Percentiles rank a stretch among this genome's conserved stretches.
These are phyloP conservation scores for Nakazawaea anatomiae DNA, from an alignment of 805 yeast genomes.

Conservation along the genomic window DNA sequence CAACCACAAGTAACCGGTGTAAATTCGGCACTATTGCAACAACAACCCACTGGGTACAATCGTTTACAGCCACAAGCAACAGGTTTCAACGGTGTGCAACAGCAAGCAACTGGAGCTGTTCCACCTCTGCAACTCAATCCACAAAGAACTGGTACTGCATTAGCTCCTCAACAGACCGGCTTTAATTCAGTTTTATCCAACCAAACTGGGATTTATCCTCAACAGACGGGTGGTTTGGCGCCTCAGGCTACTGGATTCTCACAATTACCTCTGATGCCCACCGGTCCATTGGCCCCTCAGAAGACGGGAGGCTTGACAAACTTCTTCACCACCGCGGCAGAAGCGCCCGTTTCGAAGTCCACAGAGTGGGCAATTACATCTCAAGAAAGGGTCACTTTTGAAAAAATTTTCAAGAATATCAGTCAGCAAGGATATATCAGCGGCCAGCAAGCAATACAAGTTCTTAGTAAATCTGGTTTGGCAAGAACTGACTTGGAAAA, in stretches of 20 bases:
- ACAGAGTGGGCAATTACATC: constrained; percentile 74
- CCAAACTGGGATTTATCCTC: constrained; percentile 13
- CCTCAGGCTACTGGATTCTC: constrained; percentile 23
- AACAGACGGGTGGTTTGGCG: constrained; percentile 17
- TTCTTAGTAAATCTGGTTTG: constrained; percentile 89
- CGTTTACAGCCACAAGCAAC: constrained; percentile 33
- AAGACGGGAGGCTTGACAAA: constrained; percentile 55
- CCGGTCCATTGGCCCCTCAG: constrained; percentile 47
- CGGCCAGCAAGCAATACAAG: constrained; percentile 76
- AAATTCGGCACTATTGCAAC: constrained; percentile 25
- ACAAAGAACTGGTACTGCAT: constrained; percentile 20
- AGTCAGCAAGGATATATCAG: constrained; percentile 71
- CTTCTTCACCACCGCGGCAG: constrained; percentile 11
- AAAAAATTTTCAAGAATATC: constrained; percentile 84
- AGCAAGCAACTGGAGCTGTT: constrained; percentile 16
- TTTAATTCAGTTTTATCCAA: constrained; percentile 8
- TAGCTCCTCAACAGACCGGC: constrained; percentile 29
- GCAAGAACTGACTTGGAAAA: constrained; percentile 79
- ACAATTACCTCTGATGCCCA: constrained; percentile 29
- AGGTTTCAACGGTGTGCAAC: constrained; percentile 25
- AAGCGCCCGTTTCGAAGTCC: constrained; percentile 44
- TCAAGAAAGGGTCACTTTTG: constrained; percentile 82
- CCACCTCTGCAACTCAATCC: constrained; percentile 7
- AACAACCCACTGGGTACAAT: constrained; percentile 45
- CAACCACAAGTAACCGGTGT: not conserved